phyloP scores from a whole-genome alignment of 73 alveolate species.

The Paramecium tetraurelia region DNA sequence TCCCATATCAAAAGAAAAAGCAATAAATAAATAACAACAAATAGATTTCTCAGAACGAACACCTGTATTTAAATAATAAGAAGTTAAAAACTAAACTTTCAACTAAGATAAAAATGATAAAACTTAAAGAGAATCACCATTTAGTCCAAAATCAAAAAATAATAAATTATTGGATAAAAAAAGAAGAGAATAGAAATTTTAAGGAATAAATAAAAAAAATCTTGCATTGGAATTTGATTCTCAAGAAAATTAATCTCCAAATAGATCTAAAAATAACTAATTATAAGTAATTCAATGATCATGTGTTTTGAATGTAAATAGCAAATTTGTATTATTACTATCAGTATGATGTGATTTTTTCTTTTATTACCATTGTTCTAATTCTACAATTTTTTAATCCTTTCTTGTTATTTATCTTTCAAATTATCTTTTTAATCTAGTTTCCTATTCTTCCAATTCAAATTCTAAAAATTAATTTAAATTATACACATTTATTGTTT shows the following conservation, averaged over 20 bases:
- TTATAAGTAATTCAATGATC: constrained; percentile 7
- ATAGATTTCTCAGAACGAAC: neutral
- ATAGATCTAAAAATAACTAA: neutral
- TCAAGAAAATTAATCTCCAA: neutral
- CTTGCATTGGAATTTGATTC: neutral
- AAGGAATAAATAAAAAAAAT: neutral
- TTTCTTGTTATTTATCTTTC: neutral
- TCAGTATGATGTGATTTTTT: neutral
- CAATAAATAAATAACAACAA: neutral
- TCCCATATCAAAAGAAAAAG: neutral
- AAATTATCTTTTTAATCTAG: neutral
- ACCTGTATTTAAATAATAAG: neutral
- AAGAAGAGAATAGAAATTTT: neutral
- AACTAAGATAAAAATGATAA: neutral
- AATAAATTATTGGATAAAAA: neutral
- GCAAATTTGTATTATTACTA: neutral
- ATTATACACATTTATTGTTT: neutral
- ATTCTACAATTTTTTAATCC: neutral
- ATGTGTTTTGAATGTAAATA: constrained; percentile 4
- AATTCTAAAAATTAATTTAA: neutral
- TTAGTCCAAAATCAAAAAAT: neutral
- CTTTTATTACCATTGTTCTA: constrained; percentile 5
- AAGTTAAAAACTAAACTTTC: neutral
- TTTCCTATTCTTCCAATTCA: constrained; percentile 15
- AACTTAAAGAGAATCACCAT: neutral